These are phyloP conservation scores for Akanthomyces dipterigenus DNA, from an alignment of 2,329 filamentous ascomycete genomes.

Conservation along the genomic window DNA sequence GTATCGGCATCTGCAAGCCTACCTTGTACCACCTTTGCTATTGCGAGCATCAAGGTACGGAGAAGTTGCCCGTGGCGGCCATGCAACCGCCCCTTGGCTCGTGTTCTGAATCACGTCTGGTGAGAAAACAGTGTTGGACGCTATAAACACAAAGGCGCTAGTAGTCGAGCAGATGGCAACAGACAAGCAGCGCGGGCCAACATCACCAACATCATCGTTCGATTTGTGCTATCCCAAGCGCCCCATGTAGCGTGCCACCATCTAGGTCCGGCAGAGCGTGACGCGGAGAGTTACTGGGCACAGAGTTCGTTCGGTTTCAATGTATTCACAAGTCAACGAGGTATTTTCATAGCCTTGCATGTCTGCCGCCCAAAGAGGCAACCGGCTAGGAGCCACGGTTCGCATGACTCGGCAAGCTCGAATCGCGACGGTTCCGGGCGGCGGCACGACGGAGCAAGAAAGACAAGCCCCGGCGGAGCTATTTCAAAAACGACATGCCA, in stretches of 20 bases:
- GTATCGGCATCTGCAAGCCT: background rate
- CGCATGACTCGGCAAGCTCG: background rate
- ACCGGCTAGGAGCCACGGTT: background rate
- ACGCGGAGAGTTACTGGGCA: background rate
- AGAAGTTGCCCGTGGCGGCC: background rate
- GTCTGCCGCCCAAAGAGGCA: background rate
- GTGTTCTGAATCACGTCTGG: background rate
- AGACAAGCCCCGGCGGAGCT: background rate
- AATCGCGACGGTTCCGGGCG: background rate
- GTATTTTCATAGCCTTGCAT: constrained; percentile 4
- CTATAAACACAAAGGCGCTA: background rate
- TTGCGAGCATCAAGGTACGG: background rate
- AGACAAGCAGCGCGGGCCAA: too few species aligned
- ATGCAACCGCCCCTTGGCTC: background rate
- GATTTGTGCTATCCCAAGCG: background rate
- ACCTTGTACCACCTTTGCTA: too few species aligned
- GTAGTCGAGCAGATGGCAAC: too few species aligned
- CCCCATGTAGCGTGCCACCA: background rate
- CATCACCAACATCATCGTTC: background rate
- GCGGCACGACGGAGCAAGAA: background rate
- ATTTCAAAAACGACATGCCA: background rate
- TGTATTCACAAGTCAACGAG: background rate
- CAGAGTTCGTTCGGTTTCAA: background rate
- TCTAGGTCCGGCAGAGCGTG: background rate
- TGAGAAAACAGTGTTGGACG: background rate